These are phyloP conservation scores for Aspergillus sparsus DNA, from an alignment of 495 filamentous ascomycete genomes.

Conservation along the genomic window DNA sequence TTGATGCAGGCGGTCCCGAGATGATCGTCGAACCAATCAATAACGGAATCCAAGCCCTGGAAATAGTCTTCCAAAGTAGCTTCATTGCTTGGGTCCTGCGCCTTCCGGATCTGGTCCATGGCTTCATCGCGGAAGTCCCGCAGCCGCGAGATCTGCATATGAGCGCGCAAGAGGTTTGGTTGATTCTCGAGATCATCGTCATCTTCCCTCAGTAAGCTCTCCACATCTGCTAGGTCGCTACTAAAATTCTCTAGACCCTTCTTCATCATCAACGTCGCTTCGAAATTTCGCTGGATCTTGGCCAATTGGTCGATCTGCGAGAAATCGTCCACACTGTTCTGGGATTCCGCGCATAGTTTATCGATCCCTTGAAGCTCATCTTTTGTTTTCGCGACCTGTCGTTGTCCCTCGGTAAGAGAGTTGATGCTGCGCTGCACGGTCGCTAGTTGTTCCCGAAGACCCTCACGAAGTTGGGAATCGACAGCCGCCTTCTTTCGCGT, in stretches of 20 bases:
- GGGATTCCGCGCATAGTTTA: conserved; percentile 92
- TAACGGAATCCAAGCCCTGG: conserved; percentile 76
- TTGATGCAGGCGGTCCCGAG: conserved; percentile 85
- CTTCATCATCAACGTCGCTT: conserved; percentile 89
- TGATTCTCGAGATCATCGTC: conserved; percentile 85
- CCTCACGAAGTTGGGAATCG: conserved; percentile 83
- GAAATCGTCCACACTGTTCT: conserved; percentile 95
- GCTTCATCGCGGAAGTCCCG: conserved; percentile 93
- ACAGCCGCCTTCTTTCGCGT: conserved; percentile 88
- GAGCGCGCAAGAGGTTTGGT: conserved; percentile 83
- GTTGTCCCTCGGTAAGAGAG: conserved; percentile 81
- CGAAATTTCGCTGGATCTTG: conserved; percentile 92
- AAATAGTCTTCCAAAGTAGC: conserved; percentile 87
- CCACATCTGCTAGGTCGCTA: conserved; percentile 69
- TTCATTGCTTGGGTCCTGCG: conserved; percentile 70
- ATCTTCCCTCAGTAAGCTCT: conserved; percentile 74
- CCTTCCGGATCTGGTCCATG: conserved; percentile 86
- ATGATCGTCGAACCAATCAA: conserved; percentile 95
- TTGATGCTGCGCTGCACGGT: conserved; percentile 90
- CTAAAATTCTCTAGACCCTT: conserved; percentile 83
- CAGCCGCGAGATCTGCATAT: conserved; percentile 88
- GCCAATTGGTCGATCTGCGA: conserved; percentile 93
- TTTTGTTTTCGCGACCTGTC: conserved; percentile 83
- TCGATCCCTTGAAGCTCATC: conserved; percentile 99
- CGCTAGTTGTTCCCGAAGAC: conserved; percentile 86